Percentiles rank a stretch among this genome's conserved stretches.
phyloP scores from a whole-genome alignment of 2,329 filamentous ascomycete genomes.

The Talaromyces sp. region DNA sequence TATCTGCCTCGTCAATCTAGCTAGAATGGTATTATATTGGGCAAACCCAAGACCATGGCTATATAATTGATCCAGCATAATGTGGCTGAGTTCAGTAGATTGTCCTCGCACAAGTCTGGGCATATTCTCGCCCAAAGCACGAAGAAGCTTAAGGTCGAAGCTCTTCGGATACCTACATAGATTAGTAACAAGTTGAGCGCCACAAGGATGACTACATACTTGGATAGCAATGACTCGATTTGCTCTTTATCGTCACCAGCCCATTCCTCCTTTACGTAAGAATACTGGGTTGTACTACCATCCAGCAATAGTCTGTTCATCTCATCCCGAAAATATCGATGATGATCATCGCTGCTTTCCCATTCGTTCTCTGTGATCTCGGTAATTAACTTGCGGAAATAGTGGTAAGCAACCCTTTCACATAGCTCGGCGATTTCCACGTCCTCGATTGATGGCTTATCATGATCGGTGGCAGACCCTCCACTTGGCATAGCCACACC shows the following conservation, averaged over 20 bases:
- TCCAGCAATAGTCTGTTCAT: neutral
- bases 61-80: neutral
- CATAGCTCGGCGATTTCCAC: neutral
- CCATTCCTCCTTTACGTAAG: neutral
- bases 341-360: neutral
- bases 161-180: neutral
- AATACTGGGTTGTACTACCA: neutral
- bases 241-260: neutral
- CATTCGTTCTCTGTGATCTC: neutral
- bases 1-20: neutral
- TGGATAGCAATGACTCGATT: neutral
- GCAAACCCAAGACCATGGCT: neutral
- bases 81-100: neutral
- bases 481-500: neutral
- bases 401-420: neutral
- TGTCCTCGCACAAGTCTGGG: neutral
- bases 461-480: neutral
- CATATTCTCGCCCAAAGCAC: neutral
- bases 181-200: neutral
- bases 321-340: neutral
- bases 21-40: neutral
- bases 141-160: neutral
- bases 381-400: neutral
- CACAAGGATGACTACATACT: neutral
- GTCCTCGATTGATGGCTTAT: neutral